Evolutionary conservation across 768 basidiomycete genomes (phyloP), one percentile per base, ranked within the genome.

Genomic region (Stropharia rugosoannulata): DNA sequence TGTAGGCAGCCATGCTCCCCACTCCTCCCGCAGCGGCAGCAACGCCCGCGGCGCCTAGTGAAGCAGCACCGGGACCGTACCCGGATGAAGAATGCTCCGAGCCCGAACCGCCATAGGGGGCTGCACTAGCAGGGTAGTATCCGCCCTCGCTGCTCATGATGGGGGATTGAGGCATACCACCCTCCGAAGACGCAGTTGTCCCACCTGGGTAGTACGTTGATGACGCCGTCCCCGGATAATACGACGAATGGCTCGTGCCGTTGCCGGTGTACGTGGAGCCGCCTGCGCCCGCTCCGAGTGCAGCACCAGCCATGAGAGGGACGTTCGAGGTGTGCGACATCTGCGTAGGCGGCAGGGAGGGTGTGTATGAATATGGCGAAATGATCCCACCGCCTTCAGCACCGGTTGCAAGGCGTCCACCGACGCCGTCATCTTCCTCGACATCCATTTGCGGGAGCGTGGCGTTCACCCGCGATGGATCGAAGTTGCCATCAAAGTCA

Each of bases 401-500:
- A 19, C 65, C 63, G 0, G 49, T 35, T 1, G 51, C 59, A 16
- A 68, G 32, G 22, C 67, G 59, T 8, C 67, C 67, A 18, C 67
- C 67, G 56, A 68, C 64, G 13, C 67, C 67, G 39, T 68, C 67
- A 19, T 63, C 62, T 10, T 56, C 55, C 7, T 58, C 55, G 10
- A 65, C 65, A 9, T 59, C 59, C 15, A 64, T 62, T 15, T 56
- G 61, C 3, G 62, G 62, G 6, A 64, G 44, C 2, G 66, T 57
- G 5, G 35, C 56, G 13, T 56, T 57, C 45, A 68, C 65, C 29
- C 59, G 60, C 18, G 56, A 63, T 0, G 67, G 67, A 56, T 68
- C 67, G 50, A 68, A 68, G 59, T 67, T 68, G 15, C 66, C 67
- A 49, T 67, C 67, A 55, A 68, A 68, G 39, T 68, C 66, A 56